Evolutionary conservation across 1,284 basidiomycete genomes (phyloP), one percentile per base, ranked within the genome.

Genomic region (Kalmanozyma brasiliensis): DNA sequence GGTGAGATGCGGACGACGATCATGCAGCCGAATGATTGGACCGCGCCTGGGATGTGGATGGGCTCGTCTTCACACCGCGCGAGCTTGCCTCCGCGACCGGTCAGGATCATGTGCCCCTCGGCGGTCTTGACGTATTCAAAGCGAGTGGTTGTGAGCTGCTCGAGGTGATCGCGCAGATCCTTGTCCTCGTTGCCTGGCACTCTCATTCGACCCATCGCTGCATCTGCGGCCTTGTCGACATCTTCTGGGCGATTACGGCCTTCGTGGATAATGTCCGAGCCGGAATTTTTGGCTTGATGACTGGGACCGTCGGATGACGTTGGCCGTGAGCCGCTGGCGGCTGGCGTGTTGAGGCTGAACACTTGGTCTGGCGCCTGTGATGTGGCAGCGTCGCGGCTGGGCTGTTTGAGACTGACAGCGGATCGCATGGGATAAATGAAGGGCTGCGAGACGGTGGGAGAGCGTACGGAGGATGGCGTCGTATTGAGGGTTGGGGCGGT

Each of bases 11-110:
- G 88, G 1, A 93, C 83, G 0, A 88, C 91, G 45, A 94, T 86
- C 16, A 94, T 85, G 1, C 93, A 89, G 9, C 92, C 92, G 77
- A 91, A 95, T 0, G 89, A 89, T 83, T 95, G 92, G 0, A 94
- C 87, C 0, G 92, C 90, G 2, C 92, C 92, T 3, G 92, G 92
- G 0, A 89, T 89, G 10, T 89, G 88, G 48, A 95, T 94, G 0
- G 92, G 92, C 88, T 94, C 91, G 74, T 94, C 91, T 80, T 93
- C 91, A 74, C 92, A 94, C 43, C 85, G 85, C 29, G 86, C 82
- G 10, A 93, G 72, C 46, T 86, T 84, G 0, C 91, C 91, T 74
- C 91, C 90, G 9, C 90, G 82, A 0, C 91, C 91, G 0, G 82
- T 83, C 8, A 89, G 83, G 6, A 93, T 85, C 38, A 92, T 85